Evolutionary conservation across 2,329 filamentous ascomycete species (phyloP), one percentile per base, ranked within the genome.

Genomic region (Claviceps lovelessii): DNA sequence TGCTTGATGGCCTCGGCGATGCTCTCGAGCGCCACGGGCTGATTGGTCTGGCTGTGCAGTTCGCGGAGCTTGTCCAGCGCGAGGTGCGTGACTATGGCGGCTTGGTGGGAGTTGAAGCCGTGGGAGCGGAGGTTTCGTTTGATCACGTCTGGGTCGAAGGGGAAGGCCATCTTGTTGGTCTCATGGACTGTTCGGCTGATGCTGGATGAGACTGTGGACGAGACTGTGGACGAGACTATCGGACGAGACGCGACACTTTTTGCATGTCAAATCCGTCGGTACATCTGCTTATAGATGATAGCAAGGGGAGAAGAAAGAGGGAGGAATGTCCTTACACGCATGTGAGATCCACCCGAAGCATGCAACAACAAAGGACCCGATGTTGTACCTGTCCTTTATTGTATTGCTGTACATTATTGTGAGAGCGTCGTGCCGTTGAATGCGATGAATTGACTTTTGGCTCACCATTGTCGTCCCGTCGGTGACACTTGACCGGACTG

Each of bases 1-100:
- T 58, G 49, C 49, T 58, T 59, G 53, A 65, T 61, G 11, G 59
- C 59, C 29, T 60, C 56, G 19, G 58, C 58, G 11, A 65, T 51
- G 39, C 61, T 54, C 11, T 56, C 48, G 15, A 56, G 49, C 15
- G 61, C 58, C 4, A 61, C 54, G 10, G 59, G 56, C 54, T 56
- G 33, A n/a, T 51, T 23, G 54, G 42, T 35, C 45, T 46, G 35
- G 15, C 35, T 28, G 37, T 59, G 49, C 29, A 61, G 54, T 35
- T 58, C 55, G 29, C 59, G 60, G 4, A 62, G 52, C 55, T 61
- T 54, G 47, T 59, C 45, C 23, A 61, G 57, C 8, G 58, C 62
- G 19, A 65, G 45, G 42, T 61, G 55, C 3, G 60, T 52, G 39
- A 65, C 58, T 29, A 61, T 55, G 10, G 58, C 58, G 23, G 60